Evolutionary conservation across 1,284 basidiomycete species (phyloP).

Genomic region (Trichosporon sp.): DNA sequence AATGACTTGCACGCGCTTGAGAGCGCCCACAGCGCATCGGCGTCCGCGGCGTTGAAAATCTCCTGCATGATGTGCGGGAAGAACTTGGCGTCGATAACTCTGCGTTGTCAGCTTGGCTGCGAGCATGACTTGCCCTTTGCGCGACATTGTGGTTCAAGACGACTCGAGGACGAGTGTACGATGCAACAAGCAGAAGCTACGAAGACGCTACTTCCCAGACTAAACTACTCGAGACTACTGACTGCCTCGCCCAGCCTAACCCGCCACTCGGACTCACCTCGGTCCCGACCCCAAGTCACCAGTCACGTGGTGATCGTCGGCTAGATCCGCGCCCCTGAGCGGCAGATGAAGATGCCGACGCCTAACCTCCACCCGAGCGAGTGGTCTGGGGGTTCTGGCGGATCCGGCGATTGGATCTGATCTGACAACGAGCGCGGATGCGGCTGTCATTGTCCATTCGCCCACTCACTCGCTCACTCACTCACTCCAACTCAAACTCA

Average conservation of each 20-base stretch:
- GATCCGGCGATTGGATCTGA: too few species aligned
- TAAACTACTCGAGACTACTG: too few species aligned
- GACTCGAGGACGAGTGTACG: too few species aligned
- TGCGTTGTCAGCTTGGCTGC: not conserved
- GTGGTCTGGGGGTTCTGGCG: not conserved
- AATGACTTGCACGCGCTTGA: not conserved
- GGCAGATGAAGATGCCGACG: not conserved
- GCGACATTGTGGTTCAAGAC: not conserved
- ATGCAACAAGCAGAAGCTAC: too few species aligned
- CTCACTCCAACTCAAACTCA: too few species aligned
- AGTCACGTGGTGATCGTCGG: not conserved
- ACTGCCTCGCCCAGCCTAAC: too few species aligned
- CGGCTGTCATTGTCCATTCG: not conserved
- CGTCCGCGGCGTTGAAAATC: not conserved
- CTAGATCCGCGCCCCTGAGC: not conserved
- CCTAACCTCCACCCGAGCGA: not conserved
- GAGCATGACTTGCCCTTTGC: not conserved
- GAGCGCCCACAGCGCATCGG: not conserved
- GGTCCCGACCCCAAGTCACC: not conserved
- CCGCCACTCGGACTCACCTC: too few species aligned
- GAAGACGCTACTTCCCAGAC: too few species aligned
- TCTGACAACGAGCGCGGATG: not conserved
- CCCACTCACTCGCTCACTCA: not conserved
- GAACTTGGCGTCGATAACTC: not conserved
- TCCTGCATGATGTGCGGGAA: conserved; percentile 12